These are phyloP conservation scores for Fusarium sarcochroum DNA, from an alignment of 2,329 filamentous ascomycete species.

Conservation along the genomic window DNA sequence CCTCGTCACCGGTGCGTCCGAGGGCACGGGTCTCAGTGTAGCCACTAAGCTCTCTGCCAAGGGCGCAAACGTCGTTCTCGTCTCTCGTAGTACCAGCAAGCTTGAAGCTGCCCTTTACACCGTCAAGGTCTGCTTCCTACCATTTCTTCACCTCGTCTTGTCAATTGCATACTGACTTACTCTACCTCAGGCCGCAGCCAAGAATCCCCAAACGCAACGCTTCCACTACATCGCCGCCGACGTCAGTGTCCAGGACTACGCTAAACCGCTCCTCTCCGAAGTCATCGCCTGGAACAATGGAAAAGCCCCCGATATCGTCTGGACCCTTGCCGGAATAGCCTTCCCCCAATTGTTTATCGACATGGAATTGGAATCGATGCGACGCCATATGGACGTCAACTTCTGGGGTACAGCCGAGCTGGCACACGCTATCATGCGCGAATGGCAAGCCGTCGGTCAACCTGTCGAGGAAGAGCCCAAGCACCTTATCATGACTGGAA, in stretches of 20 bases:
- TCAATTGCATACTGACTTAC: slow-evolving; percentile 3
- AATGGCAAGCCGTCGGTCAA: slow-evolving; percentile 75
- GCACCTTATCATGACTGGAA: slow-evolving; percentile 91
- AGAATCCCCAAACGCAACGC: slow-evolving; percentile 75
- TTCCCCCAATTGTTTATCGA: slow-evolving; percentile 84
- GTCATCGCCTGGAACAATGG: slow-evolving; percentile 84
- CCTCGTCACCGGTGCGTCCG: slow-evolving; percentile 90
- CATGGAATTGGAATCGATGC: slow-evolving; percentile 74
- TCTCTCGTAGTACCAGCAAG: slow-evolving; percentile 82
- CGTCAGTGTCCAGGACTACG: slow-evolving; percentile 79
- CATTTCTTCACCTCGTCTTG: background rate
- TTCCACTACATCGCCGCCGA: slow-evolving; percentile 91
- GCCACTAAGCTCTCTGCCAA: slow-evolving; percentile 82
- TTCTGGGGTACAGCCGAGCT: slow-evolving; percentile 91
- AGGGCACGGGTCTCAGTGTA: slow-evolving; percentile 88
- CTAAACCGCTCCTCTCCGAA: slow-evolving; percentile 77
- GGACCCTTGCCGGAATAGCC: slow-evolving; percentile 87
- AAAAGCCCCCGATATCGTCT: slow-evolving; percentile 84
- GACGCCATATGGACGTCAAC: slow-evolving; percentile 90
- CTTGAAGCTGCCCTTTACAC: slow-evolving; percentile 78
- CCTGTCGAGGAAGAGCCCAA: slow-evolving; percentile 66
- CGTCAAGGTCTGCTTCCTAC: slow-evolving; percentile 67
- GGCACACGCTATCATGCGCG: slow-evolving; percentile 81
- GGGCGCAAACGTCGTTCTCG: slow-evolving; percentile 88
- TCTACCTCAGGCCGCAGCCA: slow-evolving; percentile 71